These are phyloP conservation scores for Candida coleopterorum DNA, from an alignment of 805 yeast genomes.

Conservation along the genomic window DNA sequence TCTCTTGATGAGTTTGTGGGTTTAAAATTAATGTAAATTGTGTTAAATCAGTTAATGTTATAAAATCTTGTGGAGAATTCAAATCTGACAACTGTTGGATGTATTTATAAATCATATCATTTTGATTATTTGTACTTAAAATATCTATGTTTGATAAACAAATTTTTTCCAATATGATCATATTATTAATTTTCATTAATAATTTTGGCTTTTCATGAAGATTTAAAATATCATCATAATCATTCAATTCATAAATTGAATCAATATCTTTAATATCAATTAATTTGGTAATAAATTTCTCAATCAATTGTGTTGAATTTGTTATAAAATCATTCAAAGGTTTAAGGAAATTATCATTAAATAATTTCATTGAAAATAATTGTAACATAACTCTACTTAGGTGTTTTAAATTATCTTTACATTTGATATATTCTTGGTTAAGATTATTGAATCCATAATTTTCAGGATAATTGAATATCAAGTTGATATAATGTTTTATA, in stretches of 20 bases:
- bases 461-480: slow-evolving; percentile 48
- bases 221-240: slow-evolving; percentile 61
- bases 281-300: slow-evolving; percentile 41
- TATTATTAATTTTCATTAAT: slow-evolving; percentile 40
- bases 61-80: slow-evolving; percentile 31
- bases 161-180: slow-evolving; percentile 41
- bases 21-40: slow-evolving; percentile 54
- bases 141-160: slow-evolving; percentile 38
- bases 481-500: slow-evolving; percentile 46
- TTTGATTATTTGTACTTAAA: slow-evolving; percentile 45
- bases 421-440: slow-evolving; percentile 22
- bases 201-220: slow-evolving; percentile 45
- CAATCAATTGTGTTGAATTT: slow-evolving; percentile 44
- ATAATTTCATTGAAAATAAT: slow-evolving; percentile 62
- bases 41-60: slow-evolving; percentile 50
- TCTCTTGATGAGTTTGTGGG: slow-evolving; percentile 42
- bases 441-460: slow-evolving; percentile 53
- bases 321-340: slow-evolving; percentile 73
- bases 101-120: slow-evolving; percentile 51
- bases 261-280: slow-evolving; percentile 57
- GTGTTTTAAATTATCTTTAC: slow-evolving; percentile 49
- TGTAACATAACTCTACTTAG: slow-evolving; percentile 60
- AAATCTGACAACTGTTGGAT: slow-evolving; percentile 38
- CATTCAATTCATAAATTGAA: slow-evolving; percentile 52
- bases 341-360: slow-evolving; percentile 67